Base-by-base conservation (phyloP, 208 protist genomes). In the Trypanosoma boissoni region DNA sequence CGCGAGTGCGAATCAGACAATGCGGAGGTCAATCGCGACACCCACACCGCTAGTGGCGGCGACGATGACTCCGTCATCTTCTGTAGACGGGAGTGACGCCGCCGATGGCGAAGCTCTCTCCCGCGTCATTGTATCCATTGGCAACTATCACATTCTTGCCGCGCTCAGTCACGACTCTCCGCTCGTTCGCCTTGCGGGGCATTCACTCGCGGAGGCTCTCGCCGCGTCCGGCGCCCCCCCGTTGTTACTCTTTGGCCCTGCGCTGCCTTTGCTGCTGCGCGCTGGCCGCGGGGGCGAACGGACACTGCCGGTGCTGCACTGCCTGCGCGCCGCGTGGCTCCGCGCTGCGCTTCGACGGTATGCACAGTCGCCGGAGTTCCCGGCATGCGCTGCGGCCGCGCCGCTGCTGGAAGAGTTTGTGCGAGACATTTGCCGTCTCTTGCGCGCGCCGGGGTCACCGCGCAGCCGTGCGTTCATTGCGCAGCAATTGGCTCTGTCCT, bases 221-320 rank as follows among this genome's bases (percentile, higher is more conserved):
- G 48, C 54, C 1, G 41, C 20, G 24, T n/a, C 41, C 7, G 66
- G 72, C 3, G 52, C 32, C 36, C 51, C 72, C 2, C 39, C 65
- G 5, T 10, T n/a, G 23, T 32, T 52, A 28, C 53, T 65, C 31
- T 44, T 80, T 31, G 23, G 49, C 36, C 54, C 63, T n/a, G 36
- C 72, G 14, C 21, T 76, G 39, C 78, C 62, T n/a, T n/a, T n/a
- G 3, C 31, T 80, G 23, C 23, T 85, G 21, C 70, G 74, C 52
- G 50, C 58, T 9, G 36, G 44, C 10, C 32, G 49, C 48, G 27
- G 24, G 27, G 27, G 44, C 4, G 53, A 12, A 34, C 12, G 20
- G 29, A 28, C 32, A 27, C 43, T 50, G 14, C 1, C 14, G 29
- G 12, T 53, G 7, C 53, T 67, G 20, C 41, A 31, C 4, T 67